Conservation (phyloP, 106 monocot genomes). For the Phalaenopsis equestris region DNA sequence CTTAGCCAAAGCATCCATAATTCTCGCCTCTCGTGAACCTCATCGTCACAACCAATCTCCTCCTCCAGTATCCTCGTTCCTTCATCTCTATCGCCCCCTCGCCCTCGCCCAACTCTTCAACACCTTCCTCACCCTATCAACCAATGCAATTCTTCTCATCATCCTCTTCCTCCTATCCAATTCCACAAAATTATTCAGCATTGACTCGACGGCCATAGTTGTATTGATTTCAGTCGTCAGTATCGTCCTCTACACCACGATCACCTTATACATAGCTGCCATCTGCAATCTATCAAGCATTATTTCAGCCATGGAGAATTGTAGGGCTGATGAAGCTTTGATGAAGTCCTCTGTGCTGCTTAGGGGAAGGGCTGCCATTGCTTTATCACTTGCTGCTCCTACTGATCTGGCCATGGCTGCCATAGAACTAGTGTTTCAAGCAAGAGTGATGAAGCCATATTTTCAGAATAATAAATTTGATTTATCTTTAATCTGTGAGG, state of each 20-base stretch:
- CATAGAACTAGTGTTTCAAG: slow-evolving; percentile 68
- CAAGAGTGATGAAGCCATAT: slow-evolving; percentile 37
- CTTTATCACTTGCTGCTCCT: slow-evolving; percentile 54
- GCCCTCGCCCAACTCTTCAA: slow-evolving; percentile 43
- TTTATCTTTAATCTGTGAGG: slow-evolving; percentile 27
- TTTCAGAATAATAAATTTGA: not conserved
- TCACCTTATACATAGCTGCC: slow-evolving; percentile 39
- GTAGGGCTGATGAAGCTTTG: slow-evolving; percentile 25
- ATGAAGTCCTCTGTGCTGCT: slow-evolving; percentile 50
- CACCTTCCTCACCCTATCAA: slow-evolving; percentile 37
- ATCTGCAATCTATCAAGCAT: slow-evolving; percentile 55
- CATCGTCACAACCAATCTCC: not conserved
- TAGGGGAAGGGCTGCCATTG: slow-evolving; percentile 32
- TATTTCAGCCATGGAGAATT: slow-evolving; percentile 46
- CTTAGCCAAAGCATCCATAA: slow-evolving; percentile 54
- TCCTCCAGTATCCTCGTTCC: slow-evolving; percentile 15
- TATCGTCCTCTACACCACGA: slow-evolving; percentile 50
- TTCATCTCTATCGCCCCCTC: slow-evolving; percentile 36
- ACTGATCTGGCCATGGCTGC: slow-evolving; percentile 45
- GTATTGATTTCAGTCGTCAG: slow-evolving; percentile 29
- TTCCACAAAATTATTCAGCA: slow-evolving; percentile 13
- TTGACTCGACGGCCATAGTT: slow-evolving; percentile 16
- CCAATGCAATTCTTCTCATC: slow-evolving; percentile 54
- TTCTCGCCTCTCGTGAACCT: slow-evolving; percentile 11
- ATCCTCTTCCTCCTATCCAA: slow-evolving; percentile 51